Evolutionary conservation across 2,329 filamentous ascomycete species (phyloP).

Genomic region (Aureobasidium sp.): DNA sequence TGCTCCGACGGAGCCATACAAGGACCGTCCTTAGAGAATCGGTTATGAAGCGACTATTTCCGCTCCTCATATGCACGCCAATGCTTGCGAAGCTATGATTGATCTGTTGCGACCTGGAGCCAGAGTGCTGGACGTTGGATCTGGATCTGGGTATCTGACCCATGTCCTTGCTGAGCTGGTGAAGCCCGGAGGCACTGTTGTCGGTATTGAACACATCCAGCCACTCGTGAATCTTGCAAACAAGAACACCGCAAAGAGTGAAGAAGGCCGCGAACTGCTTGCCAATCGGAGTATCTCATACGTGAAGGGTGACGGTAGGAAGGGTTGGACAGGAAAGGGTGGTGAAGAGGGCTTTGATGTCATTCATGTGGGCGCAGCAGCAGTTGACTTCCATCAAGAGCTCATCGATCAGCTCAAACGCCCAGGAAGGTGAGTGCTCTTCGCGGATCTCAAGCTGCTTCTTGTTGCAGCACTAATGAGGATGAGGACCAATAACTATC

Average conservation of each 20-base stretch:
- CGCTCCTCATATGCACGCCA: slow-evolving; percentile 65
- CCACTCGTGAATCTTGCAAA: slow-evolving; percentile 35
- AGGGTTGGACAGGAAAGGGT: slow-evolving; percentile 38
- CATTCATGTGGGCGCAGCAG: slow-evolving; percentile 90
- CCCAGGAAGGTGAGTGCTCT: slow-evolving; percentile 55
- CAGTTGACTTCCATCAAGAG: slow-evolving; percentile 60
- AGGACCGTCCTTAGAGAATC: slow-evolving; percentile 61
- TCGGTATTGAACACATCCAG: slow-evolving; percentile 44
- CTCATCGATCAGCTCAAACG: slow-evolving; percentile 68
- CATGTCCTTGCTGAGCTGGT: slow-evolving; percentile 78
- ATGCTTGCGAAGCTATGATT: slow-evolving; percentile 55
- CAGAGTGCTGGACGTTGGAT: slow-evolving; percentile 41
- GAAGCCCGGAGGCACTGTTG: slow-evolving; percentile 37
- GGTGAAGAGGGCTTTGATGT: slow-evolving; percentile 65
- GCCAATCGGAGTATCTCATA: slow-evolving; percentile 59
- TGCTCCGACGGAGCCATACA: slow-evolving; percentile 62
- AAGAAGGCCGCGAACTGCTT: slow-evolving; percentile 48
- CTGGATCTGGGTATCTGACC: slow-evolving; percentile 63
- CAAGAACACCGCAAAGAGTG: slow-evolving; percentile 37
- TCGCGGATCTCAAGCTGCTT: background rate
- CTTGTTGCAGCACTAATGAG: background rate
- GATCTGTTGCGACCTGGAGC: slow-evolving; percentile 46
- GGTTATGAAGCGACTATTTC: slow-evolving; percentile 62
- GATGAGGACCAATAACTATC: background rate
- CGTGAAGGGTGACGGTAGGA: slow-evolving; percentile 58